Evolutionary conservation across 73 alveolate genomes (phyloP).

Genomic region (Halteria grandinella): DNA sequence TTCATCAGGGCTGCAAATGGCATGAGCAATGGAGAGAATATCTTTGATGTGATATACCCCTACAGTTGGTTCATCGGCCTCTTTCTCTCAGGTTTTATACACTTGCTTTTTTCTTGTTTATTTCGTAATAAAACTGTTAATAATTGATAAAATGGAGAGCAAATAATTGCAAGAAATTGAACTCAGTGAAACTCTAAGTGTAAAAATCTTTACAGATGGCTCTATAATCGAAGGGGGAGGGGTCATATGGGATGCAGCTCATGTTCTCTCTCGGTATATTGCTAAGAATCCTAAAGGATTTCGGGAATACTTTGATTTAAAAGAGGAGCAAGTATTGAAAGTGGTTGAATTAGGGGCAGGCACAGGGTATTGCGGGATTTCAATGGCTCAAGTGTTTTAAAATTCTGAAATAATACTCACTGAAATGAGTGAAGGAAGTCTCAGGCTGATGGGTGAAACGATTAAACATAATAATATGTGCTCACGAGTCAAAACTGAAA

Average conservation of each 20-base stretch:
- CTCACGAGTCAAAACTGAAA: neutral
- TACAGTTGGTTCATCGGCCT: too few species aligned
- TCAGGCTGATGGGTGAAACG: neutral
- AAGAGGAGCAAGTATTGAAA: neutral
- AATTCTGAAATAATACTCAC: neutral
- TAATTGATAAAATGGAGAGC: too few species aligned
- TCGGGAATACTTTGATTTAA: neutral
- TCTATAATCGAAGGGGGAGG: slow-evolving; percentile 49
- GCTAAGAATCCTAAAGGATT: slow-evolving; percentile 29
- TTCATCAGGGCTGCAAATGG: too few species aligned
- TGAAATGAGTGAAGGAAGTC: slow-evolving; percentile 21
- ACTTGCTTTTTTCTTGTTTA: too few species aligned
- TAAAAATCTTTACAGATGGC: too few species aligned
- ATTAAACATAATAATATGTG: neutral
- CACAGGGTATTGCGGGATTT: slow-evolving; percentile 31
- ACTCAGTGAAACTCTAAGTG: too few species aligned
- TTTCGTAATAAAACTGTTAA: too few species aligned
- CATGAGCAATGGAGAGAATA: too few species aligned
- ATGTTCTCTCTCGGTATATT: slow-evolving; percentile 12
- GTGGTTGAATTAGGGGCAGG: slow-evolving; percentile 47
- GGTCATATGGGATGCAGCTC: slow-evolving; percentile 45
- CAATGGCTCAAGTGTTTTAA: neutral
- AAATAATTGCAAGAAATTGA: too few species aligned
- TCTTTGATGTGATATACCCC: too few species aligned
- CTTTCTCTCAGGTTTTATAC: too few species aligned